Evolutionary conservation across 306 rosid genomes (phyloP).

Genomic region (Castanospermum australe): DNA sequence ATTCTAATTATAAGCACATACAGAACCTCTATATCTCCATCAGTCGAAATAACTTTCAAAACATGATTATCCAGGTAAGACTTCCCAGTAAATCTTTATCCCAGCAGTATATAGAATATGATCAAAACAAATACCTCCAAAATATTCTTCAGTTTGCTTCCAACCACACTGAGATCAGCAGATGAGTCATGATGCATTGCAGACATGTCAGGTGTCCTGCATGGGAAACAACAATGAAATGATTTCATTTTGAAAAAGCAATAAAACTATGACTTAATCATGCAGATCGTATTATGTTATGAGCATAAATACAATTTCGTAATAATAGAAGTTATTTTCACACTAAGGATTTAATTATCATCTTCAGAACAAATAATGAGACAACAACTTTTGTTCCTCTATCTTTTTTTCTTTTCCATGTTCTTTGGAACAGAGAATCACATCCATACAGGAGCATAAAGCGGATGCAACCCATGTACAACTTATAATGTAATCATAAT

Average conservation of each 20-base stretch:
- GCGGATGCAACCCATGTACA: not conserved
- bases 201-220: slow-evolving; percentile 93
- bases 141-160: slow-evolving; percentile 56
- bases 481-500: not conserved
- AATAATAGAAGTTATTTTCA: too few relatives aligned
- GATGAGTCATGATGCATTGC: slow-evolving; percentile 85
- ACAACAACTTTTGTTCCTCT: not conserved
- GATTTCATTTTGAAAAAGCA: too few relatives aligned
- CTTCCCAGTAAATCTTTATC: not conserved
- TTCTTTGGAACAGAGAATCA: not conserved
- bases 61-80: not conserved
- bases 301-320: too few relatives aligned
- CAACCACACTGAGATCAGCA: slow-evolving; percentile 72
- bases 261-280: too few relatives aligned
- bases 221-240: too few relatives aligned
- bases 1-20: not conserved
- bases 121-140: slow-evolving; percentile 56
- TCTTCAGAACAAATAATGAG: not conserved
- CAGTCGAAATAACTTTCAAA: not conserved
- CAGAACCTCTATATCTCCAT: not conserved
- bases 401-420: not conserved
- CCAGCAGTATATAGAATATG: not conserved
- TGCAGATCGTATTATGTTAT: too few relatives aligned
- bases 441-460: not conserved
- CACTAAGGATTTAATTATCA: too few relatives aligned